Evolutionary conservation across 176 grass and related monocot genomes (phyloP).

Genomic region (Carex littledalei): DNA sequence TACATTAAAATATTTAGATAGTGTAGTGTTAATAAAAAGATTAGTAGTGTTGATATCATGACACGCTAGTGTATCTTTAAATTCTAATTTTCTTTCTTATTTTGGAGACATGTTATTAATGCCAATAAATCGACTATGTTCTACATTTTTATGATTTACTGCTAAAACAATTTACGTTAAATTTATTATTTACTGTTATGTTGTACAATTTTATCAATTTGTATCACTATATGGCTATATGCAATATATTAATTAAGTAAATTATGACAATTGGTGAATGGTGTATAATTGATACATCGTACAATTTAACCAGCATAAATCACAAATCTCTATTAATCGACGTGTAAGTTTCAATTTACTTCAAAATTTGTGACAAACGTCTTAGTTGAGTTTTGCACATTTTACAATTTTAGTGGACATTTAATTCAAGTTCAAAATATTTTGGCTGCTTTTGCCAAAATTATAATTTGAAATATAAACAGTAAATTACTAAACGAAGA

Average conservation of each 20-base stretch:
- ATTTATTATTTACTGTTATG: not conserved
- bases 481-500: not conserved
- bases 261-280: not conserved
- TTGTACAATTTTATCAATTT: not conserved
- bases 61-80: not conserved
- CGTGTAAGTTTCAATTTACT: too few species aligned
- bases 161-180: too few species aligned
- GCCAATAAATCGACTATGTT: too few species aligned
- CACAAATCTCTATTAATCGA: too few species aligned
- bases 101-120: not conserved
- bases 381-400: not conserved
- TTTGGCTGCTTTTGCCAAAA: not conserved
- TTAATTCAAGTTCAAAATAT: not conserved
- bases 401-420: conserved; percentile 3
- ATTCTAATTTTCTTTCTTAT: not conserved
- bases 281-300: not conserved
- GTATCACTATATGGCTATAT: not conserved
- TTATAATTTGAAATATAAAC: not conserved
- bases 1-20: too few species aligned
- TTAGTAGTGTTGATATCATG: too few species aligned
- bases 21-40: too few species aligned
- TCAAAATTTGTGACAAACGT: too few species aligned
- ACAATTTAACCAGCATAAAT: too few species aligned
- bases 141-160: too few species aligned
- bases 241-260: not conserved